phyloP scores from a whole-genome alignment of 225 moss, liverwort and hornwort species.

The Marchantia paleacea region DNA sequence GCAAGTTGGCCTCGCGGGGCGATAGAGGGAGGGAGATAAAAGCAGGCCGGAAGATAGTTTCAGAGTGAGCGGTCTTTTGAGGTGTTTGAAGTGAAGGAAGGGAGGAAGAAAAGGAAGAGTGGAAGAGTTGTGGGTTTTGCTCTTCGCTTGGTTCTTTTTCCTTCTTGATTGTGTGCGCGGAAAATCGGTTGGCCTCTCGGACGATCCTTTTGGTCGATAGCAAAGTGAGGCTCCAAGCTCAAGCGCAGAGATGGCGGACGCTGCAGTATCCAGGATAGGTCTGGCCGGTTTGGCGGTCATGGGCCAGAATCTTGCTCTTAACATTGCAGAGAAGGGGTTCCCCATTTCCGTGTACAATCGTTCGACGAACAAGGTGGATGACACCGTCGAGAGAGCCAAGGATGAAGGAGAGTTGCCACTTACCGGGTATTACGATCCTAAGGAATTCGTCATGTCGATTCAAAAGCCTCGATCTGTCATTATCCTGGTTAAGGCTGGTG shows the following conservation, averaged over 20 bases:
- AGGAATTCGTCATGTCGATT: conserved; percentile 55
- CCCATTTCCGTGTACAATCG: conserved; percentile 93
- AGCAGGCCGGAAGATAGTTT: not conserved
- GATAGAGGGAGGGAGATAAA: conserved; percentile 6
- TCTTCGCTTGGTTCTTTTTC: conserved; percentile 1
- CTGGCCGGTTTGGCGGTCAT: conserved; percentile 89
- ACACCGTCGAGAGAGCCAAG: conserved; percentile 60
- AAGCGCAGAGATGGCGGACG: conserved; percentile 61
- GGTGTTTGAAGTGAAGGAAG: not conserved
- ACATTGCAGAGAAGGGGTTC: conserved; percentile 93
- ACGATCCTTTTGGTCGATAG: not conserved
- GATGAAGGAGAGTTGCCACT: conserved; percentile 59
- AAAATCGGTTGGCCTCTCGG: no score
- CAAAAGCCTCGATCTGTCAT: conserved; percentile 62
- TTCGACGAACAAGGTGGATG: conserved; percentile 54
- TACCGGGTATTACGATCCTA: conserved; percentile 47
- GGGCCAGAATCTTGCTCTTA: conserved; percentile 87
- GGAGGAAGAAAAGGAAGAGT: not conserved
- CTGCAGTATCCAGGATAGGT: conserved; percentile 70
- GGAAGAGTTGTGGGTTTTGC: not conserved
- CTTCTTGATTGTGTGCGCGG: conserved; percentile 6
- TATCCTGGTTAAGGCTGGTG: conserved; percentile 58
- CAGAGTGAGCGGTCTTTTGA: not conserved
- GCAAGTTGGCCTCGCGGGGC: not conserved
- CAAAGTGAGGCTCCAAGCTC: not conserved